Base-by-base conservation (phyloP, 23 red algal species). In the Agarophyton chilense region DNA sequence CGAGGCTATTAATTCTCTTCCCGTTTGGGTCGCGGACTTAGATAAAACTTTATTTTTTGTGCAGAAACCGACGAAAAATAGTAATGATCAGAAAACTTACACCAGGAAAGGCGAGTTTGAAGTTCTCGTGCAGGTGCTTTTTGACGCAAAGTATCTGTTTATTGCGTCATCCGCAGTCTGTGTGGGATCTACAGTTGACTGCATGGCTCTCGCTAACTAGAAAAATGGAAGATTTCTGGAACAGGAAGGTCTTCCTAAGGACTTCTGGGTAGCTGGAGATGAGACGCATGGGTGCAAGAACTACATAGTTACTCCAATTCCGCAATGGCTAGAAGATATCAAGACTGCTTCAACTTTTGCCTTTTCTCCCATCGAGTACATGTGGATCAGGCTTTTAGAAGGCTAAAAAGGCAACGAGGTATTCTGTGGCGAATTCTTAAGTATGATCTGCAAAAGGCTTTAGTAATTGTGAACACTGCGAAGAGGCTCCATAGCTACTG, bases 381-480 rank as follows among this genome's bases (percentile, higher is more conserved):
- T 52, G 71, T 76, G 21, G 38, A 49, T 47, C 71, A 76, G 40
- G 41, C 71, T 46, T 76, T 76, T 52, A 39, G 71, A 34, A 21
- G 61, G 12, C 24, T 66, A 2, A 66, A 66, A 26, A 66, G 3
- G 26, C 7, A 26, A 13, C 16, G 24, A 17, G 24, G 61, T 10
- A 66, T 66, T 32, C 2, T 66, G 61, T 66, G 61, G 61, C 11
- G 61, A 35, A 21, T 17, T 66, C 16, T 66, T 3, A 3, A 33
- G 34, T 33, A 32, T 66, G 33, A 34, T n/a, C n/a, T n/a, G n/a
- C n/a, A n/a, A n/a, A n/a, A n/a, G n/a, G n/a, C n/a, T n/a, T n/a
- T n/a, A n/a, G n/a, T n/a, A n/a, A n/a, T n/a, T n/a, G n/a, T n/a
- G n/a, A n/a, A n/a, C n/a, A n/a, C n/a, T n/a, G n/a, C n/a, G n/a